Base-by-base conservation (phyloP, 768 basidiomycete species). In the Lactarius trivialis region DNA sequence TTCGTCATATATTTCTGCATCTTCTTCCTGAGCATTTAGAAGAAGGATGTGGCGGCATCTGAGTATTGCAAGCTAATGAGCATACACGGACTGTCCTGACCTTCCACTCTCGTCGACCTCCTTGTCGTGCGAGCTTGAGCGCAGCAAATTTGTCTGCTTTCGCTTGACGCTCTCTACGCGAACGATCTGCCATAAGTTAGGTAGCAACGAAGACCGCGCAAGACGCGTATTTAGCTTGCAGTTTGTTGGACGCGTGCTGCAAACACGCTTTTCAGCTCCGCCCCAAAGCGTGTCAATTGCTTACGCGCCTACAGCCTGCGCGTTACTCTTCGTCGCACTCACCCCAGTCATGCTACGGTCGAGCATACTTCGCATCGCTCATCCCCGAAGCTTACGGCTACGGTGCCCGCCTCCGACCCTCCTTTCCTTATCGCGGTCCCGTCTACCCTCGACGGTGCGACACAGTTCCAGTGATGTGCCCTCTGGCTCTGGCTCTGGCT, bases 1-100 rank as follows among this genome's bases (percentile, higher is more conserved):
- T 68, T 91, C 89, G 68, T 97, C 93, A 70, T 95, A 98, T 14
- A 98, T 76, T 17, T 80, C 77, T 19, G 76, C 79, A 41, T 93
- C 89, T 36, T 88, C 79, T 49, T 82, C 78, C n/a, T 73, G 56
- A 37, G 12, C 19, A 28, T 19, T 8, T 76, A 77, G 61, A 26
- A 61, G 26, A 24, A 63, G 50, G 57, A 43, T 26, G 60, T 39
- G 51, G 49, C 11, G 43, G 52, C 26, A 28, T 62, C 55, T 52
- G 58, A 43, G 45, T 6, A 11, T 21, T 61, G 56, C 56, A 43
- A 63, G 41, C 36, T 26, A 49, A 53, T 56, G 58, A 60, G 51
- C 55, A 39, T 33, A 49, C 21, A 24, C 24, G 12, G 2, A 14
- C 19, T 9, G 17, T 39, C 77, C 73, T 56, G 86, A 80, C 48